Evolutionary conservation across 2,329 filamentous ascomycete genomes (phyloP).

Genomic region (Alternaria sp.): DNA sequence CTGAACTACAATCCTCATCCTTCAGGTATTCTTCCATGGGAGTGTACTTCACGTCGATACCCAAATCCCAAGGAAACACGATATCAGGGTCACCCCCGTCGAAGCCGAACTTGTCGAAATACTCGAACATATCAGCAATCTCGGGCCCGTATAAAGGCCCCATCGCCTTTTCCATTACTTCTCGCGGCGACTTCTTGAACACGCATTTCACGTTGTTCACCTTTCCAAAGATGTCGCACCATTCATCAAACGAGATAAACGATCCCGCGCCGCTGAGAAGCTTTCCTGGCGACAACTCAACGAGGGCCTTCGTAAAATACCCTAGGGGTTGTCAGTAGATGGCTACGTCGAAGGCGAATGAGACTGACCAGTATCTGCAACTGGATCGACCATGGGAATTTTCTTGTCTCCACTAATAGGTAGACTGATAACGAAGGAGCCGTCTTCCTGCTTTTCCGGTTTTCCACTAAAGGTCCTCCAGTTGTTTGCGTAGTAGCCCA

Average conservation of each 20-base stretch:
- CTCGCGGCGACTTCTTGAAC: slow-evolving; percentile 26
- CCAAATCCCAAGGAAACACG: slow-evolving; percentile 41
- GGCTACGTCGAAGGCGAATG: background rate
- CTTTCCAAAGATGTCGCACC: slow-evolving; percentile 33
- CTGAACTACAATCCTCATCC: slow-evolving; percentile 35
- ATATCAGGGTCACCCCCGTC: slow-evolving; percentile 47
- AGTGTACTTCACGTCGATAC: slow-evolving; percentile 29
- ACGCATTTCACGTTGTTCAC: slow-evolving; percentile 28
- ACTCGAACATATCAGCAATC: slow-evolving; percentile 46
- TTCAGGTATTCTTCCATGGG: slow-evolving; percentile 41
- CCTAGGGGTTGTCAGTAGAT: slow-evolving; percentile 17
- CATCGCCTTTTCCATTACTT: slow-evolving; percentile 34
- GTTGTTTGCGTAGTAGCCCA: slow-evolving; percentile 38
- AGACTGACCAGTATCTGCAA: slow-evolving; percentile 33
- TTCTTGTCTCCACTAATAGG: slow-evolving; percentile 32
- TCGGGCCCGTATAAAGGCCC: slow-evolving; percentile 37
- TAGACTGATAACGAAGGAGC: slow-evolving; percentile 28
- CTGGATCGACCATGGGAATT: slow-evolving; percentile 29
- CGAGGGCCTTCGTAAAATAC: slow-evolving; percentile 35
- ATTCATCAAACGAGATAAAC: slow-evolving; percentile 36
- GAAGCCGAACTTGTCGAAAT: slow-evolving; percentile 51
- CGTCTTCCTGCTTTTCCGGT: slow-evolving; percentile 35
- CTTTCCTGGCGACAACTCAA: slow-evolving; percentile 33
- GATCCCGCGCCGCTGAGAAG: slow-evolving; percentile 39
- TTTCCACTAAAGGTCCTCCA: slow-evolving; percentile 26